Percentiles rank a stretch among this genome's conserved stretches.
These are phyloP conservation scores for Leucosporidium creatinivorum DNA, from an alignment of 768 basidiomycete genomes.

Conservation along the genomic window DNA sequence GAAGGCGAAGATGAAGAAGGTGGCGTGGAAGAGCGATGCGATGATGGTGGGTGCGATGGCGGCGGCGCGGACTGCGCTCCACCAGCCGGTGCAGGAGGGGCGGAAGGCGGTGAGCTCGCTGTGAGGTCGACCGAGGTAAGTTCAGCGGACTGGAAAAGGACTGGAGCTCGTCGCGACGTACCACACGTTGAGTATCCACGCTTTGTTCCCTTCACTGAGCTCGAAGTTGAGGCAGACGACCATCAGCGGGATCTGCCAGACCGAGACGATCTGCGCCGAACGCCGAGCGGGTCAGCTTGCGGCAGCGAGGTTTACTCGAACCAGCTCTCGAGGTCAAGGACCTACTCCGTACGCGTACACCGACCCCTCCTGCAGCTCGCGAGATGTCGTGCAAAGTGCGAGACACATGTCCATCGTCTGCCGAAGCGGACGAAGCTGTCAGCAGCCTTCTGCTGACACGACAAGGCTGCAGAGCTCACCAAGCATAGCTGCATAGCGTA, in stretches of 20 bases:
- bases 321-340: neutral
- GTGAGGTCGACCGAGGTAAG: neutral
- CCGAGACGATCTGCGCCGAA: neutral
- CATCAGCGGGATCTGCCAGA: conserved; percentile 19
- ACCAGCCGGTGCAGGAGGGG: conserved; percentile 9
- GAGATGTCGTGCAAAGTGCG: conserved; percentile 4
- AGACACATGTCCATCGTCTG: conserved; percentile 6
- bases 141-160: neutral
- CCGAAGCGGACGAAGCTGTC: no score
- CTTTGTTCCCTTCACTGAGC: neutral
- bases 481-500: conserved; percentile 3
- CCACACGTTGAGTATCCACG: conserved; percentile 15
- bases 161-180: neutral
- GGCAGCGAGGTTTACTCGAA: no score
- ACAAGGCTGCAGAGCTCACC: neutral
- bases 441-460: no score
- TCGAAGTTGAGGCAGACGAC: conserved; percentile 15
- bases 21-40: neutral
- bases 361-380: conserved; percentile 21
- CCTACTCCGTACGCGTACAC: conserved; percentile 11
- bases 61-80: neutral
- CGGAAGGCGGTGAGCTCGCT: conserved; percentile 1
- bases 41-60: neutral
- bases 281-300: neutral
- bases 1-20: conserved; percentile 1